Percentiles rank a stretch among this genome's conserved stretches.
These are phyloP conservation scores for Usnea hakonensis DNA, from an alignment of 495 filamentous ascomycete species.

Conservation along the genomic window DNA sequence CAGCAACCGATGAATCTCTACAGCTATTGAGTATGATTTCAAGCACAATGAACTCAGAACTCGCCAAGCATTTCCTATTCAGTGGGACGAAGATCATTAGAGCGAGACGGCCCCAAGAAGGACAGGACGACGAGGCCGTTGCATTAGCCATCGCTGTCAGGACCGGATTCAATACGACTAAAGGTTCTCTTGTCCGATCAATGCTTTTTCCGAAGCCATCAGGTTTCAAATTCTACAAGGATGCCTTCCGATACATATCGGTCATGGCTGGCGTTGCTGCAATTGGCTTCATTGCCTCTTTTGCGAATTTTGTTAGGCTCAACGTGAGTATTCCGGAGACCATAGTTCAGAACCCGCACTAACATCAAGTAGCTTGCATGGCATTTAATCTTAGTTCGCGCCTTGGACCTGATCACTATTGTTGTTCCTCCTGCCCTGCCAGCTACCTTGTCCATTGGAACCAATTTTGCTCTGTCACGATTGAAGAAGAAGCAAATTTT, in stretches of 20 bases:
- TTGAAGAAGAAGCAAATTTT: conserved; percentile 85
- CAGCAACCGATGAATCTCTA: conserved; percentile 76
- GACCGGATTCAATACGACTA: conserved; percentile 96
- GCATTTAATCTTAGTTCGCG: conserved; percentile 84
- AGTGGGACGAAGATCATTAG: conserved; percentile 93
- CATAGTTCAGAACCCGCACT: conserved; percentile 16
- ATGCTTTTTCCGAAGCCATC: conserved; percentile 99
- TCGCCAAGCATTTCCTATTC: conserved; percentile 85
- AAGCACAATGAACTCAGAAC: conserved; percentile 66
- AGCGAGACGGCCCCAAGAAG: conserved; percentile 77
- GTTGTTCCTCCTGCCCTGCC: conserved; percentile 96
- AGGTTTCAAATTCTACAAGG: conserved; percentile 95
- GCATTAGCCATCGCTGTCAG: conserved; percentile 86
- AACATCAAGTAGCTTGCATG: conserved; percentile 52
- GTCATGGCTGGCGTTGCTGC: conserved; percentile 90
- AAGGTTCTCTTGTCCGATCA: conserved; percentile 89
- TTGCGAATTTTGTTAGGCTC: conserved; percentile 85
- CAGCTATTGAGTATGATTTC: conserved; percentile 63
- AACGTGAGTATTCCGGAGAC: conserved; percentile 38
- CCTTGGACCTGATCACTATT: conserved; percentile 94
- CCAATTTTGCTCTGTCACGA: conserved; percentile 84
- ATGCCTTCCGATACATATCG: conserved; percentile 96
- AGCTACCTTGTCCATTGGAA: conserved; percentile 92
- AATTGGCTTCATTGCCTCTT: conserved; percentile 81
- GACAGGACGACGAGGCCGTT: conserved; percentile 78